A percentile compares a stretch with the other conserved stretches of the same genome.
These are phyloP conservation scores for Syzygium syzygioides DNA, from an alignment of 441 rosid species.

Conservation along the genomic window DNA sequence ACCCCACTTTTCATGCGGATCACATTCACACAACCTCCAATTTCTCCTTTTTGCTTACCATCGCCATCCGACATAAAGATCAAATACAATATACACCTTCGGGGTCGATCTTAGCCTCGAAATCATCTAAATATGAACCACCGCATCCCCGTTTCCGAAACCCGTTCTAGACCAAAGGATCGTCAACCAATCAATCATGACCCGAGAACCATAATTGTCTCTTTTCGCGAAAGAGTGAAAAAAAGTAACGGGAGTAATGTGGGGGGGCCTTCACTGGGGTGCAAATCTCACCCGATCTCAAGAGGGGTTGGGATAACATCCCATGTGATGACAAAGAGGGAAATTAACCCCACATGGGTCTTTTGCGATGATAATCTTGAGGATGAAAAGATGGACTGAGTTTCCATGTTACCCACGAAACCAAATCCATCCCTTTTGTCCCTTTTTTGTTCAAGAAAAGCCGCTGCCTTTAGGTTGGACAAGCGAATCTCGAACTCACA, in stretches of 20 bases:
- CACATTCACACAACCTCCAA: not conserved
- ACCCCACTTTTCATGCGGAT: not conserved
- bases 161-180: not conserved
- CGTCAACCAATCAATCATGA: not conserved
- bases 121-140: not conserved
- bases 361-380: not conserved
- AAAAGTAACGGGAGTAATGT: not conserved
- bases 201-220: not conserved
- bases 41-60: not conserved
- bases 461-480: not conserved
- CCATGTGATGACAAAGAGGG: not conserved
- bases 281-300: not conserved
- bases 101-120: not conserved
- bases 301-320: not conserved
- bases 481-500: not conserved
- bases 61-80: not conserved
- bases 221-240: not conserved
- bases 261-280: not conserved
- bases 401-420: not conserved
- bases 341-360: not conserved
- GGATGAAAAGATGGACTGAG: not conserved
- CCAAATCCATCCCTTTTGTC: not conserved
- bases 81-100: not conserved
- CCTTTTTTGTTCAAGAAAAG: not conserved
- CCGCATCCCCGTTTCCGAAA: not conserved